Evolutionary conservation across 352 stramenopile species (phyloP), one percentile per base, ranked within the genome.

Genomic region (Saprolegnia parasitica): DNA sequence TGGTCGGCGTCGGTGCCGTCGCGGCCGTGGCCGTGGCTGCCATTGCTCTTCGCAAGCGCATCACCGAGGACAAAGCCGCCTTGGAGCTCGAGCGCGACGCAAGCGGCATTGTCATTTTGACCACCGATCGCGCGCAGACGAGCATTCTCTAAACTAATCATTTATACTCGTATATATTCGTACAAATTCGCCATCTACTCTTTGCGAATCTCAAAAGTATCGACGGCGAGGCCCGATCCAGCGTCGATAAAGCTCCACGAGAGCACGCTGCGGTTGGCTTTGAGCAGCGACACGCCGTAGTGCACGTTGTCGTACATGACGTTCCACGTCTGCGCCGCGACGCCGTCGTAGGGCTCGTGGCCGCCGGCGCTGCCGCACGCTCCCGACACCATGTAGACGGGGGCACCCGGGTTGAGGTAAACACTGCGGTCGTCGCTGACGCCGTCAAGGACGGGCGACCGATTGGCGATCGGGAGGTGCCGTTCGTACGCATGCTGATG

Each of bases 401-500:
- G 83, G 0, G 84, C 81, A 47, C 78, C 67, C 0, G 82, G 81
- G 61, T 87, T 84, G 15, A 72, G 65, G 71, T 93, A 96, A 23
- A 72, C 75, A 10, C 75, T 86, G 29, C 68, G 72, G 64, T 91
- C 80, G 0, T 57, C 21, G 21, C 78, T 88, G 55, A 89, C 79
- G 15, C 80, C 83, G 20, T 77, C 67, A 15, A 76, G 65, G 0
- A 90, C 71, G 4, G 77, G 65, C n/a, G 76, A 72, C 65, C 71
- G 76, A 15, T 81, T 74, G 0, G 71, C 73, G 47, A 92, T 78
- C 1, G 87, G 87, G 1, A 87, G 72, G 4, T 90, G 77, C 3
- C 88, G 79, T 68, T 96, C 84, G 71, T 95, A 97, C 47, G 79
- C 84, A 73, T 97, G 90, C 29, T 91, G 72, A 71, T 97, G 90